Percentiles rank a stretch among this genome's conserved stretches.
These are phyloP conservation scores for Colletotrichum abscissum DNA, from an alignment of 2,329 filamentous ascomycete genomes.

Conservation along the genomic window DNA sequence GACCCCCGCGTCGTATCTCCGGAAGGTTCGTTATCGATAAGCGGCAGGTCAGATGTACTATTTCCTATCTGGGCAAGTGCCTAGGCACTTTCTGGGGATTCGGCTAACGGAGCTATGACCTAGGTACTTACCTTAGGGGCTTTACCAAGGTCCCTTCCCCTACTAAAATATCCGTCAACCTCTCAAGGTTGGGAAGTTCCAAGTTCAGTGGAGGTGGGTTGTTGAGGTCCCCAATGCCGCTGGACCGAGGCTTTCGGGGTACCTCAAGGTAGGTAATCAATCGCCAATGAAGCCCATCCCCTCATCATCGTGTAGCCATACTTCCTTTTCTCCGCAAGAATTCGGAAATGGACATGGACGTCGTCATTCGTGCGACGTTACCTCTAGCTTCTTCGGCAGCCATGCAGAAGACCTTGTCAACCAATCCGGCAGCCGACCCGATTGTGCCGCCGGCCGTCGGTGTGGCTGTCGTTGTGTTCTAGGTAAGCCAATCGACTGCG, in stretches of 20 bases:
- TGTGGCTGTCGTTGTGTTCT: not conserved
- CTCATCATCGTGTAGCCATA: not conserved
- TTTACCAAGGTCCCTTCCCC: not conserved
- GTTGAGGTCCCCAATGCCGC: constrained; percentile 12
- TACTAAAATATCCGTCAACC: not conserved
- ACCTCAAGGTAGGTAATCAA: not conserved
- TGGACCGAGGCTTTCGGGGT: constrained; percentile 27
- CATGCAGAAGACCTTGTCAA: not conserved
- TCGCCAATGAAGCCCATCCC: constrained; percentile 3
- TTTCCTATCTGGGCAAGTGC: constrained; percentile 22
- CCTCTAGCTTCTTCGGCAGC: not conserved
- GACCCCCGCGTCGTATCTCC: constrained; percentile 20
- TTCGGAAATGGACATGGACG: not conserved
- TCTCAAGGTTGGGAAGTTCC: not conserved
- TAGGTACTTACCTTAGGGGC: too few species aligned
- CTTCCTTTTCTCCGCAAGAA: constrained; percentile 4
- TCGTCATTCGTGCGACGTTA: constrained; percentile 1
- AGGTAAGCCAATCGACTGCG: not conserved
- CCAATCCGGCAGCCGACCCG: not conserved
- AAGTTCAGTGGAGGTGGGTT: not conserved
- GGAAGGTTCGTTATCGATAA: constrained; percentile 30
- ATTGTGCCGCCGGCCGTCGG: not conserved
- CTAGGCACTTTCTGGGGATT: not conserved
- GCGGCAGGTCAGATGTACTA: not conserved
- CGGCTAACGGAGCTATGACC: not conserved